Conservation (phyloP, 169 alveolate species). For the Perkinsus olseni region DNA sequence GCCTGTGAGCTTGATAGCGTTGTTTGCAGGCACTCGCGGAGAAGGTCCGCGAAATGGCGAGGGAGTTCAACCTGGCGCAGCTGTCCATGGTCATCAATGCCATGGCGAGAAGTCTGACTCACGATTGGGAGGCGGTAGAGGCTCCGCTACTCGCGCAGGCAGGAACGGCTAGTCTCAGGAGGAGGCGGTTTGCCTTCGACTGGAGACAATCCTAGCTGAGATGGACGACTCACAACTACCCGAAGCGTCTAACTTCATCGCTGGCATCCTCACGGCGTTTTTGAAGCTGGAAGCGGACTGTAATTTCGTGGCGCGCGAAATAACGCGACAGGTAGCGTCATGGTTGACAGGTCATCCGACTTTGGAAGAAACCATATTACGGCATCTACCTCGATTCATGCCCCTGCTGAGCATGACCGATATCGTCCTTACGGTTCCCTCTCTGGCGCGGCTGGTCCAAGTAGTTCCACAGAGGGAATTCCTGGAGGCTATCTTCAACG, state of each 20-base stretch:
- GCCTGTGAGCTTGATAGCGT: not conserved
- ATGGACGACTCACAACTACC: not conserved
- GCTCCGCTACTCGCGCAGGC: too few relatives aligned
- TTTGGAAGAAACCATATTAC: not conserved
- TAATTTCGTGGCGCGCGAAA: not conserved
- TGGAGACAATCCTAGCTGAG: not conserved
- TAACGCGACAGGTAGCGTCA: not conserved
- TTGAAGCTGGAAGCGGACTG: not conserved
- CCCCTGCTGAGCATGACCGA: not conserved
- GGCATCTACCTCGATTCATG: not conserved
- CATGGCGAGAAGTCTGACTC: not conserved
- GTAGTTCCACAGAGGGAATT: not conserved
- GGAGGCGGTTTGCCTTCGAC: not conserved
- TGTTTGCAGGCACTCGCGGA: not conserved
- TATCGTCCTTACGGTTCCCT: not conserved
- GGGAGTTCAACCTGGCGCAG: not conserved
- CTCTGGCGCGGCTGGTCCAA: not conserved
- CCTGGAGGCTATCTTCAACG: not conserved
- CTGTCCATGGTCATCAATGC: not conserved
- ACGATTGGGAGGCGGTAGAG: not conserved
- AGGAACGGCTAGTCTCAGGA: not conserved
- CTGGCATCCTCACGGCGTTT: not conserved
- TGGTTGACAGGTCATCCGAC: not conserved
- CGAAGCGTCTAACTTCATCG: not conserved
- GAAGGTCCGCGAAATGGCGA: not conserved